A percentile compares a stretch with the other conserved stretches of the same genome.
phyloP scores from a whole-genome alignment of 306 rosid genomes.

The Casuarina cunninghamiana region DNA sequence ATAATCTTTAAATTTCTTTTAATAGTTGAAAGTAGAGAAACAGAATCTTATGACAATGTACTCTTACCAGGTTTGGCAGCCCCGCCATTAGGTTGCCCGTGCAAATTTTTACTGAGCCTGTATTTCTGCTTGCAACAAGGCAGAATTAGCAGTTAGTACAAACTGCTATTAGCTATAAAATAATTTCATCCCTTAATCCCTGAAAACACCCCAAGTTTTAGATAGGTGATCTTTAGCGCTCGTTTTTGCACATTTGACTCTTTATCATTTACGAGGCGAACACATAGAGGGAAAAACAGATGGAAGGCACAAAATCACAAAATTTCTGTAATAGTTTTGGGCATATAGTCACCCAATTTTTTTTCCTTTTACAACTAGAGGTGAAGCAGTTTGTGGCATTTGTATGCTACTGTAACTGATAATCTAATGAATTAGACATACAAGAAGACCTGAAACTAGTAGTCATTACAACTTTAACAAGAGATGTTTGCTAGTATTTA shows the following conservation, averaged over 20 bases:
- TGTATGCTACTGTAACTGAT: neutral
- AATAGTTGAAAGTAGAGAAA: constrained; percentile 16
- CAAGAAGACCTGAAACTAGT: constrained; percentile 1
- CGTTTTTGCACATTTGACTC: neutral
- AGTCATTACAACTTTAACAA: constrained; percentile 1
- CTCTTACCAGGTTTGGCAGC: constrained; percentile 59
- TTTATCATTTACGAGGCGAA: neutral
- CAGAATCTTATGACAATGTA: neutral
- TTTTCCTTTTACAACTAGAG: neutral
- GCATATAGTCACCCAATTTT: neutral
- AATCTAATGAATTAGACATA: constrained; percentile 6
- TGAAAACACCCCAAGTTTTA: neutral
- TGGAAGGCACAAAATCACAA: neutral
- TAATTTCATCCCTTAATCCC: neutral
- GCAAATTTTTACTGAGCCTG: constrained; percentile 74
- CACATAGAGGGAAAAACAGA: neutral
- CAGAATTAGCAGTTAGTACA: constrained; percentile 10
- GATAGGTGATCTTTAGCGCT: neutral
- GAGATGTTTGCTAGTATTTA: constrained; percentile 3
- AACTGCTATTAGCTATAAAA: neutral
- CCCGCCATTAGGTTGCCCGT: constrained; percentile 57
- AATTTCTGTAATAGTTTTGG: neutral
- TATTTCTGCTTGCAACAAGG: constrained; percentile 58
- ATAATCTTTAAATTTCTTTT: neutral
- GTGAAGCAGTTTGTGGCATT: neutral